phyloP scores from a whole-genome alignment of 2,329 filamentous ascomycete species.

The Hymenotorrendiella dingleyae region DNA sequence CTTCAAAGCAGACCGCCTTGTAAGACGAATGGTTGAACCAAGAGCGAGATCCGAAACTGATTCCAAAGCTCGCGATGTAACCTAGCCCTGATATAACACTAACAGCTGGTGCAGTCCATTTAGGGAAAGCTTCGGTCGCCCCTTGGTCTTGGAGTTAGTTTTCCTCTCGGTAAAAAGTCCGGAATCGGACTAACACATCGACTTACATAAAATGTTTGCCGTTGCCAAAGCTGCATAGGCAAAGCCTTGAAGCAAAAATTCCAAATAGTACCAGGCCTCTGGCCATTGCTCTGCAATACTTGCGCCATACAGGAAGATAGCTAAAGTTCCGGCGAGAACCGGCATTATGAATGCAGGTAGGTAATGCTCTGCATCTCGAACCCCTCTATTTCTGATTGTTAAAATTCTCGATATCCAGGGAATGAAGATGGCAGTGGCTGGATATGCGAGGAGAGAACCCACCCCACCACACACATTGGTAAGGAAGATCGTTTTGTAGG shows the following conservation, averaged over 20 bases:
- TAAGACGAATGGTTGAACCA: slow-evolving; percentile 13
- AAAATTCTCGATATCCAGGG: neutral
- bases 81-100: slow-evolving; percentile 12
- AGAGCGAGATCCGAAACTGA: slow-evolving; percentile 11
- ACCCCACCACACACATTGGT: slow-evolving; percentile 4
- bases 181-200: no score
- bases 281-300: slow-evolving; percentile 7
- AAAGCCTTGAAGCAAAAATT: slow-evolving; percentile 11
- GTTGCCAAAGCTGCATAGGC: slow-evolving; percentile 9
- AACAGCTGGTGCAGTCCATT: slow-evolving; percentile 13
- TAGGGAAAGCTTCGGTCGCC: slow-evolving; percentile 18
- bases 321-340: slow-evolving; percentile 7
- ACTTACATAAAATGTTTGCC: slow-evolving; percentile 13
- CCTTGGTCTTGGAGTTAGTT: no score
- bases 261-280: slow-evolving; percentile 6
- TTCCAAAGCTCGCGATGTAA: slow-evolving; percentile 14
- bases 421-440: slow-evolving; percentile 1
- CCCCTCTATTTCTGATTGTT: slow-evolving; percentile 11
- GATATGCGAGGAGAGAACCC: slow-evolving; percentile 2
- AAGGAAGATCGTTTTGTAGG: neutral
- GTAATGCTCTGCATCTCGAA: slow-evolving; percentile 17
- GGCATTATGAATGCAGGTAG: slow-evolving; percentile 17
- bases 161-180: no score
- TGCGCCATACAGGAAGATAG: slow-evolving; percentile 10
- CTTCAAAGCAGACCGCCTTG: slow-evolving; percentile 7